These are phyloP conservation scores for Kodamaea jinghongensis DNA, from an alignment of 805 yeast species.

Conservation along the genomic window DNA sequence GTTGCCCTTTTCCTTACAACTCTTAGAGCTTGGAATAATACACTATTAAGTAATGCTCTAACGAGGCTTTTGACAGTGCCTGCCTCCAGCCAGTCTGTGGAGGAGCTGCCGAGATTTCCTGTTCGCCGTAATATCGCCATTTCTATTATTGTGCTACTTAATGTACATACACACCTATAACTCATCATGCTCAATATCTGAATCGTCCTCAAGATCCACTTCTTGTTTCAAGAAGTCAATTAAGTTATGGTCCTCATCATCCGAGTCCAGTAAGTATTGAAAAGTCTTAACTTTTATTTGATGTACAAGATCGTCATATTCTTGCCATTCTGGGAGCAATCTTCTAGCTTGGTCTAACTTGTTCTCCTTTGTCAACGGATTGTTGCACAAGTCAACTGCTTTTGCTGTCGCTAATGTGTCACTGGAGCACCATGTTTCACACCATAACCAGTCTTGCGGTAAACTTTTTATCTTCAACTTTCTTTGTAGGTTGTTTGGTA, in stretches of 20 bases:
- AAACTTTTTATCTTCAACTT: slow-evolving; percentile 65
- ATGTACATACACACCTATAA: too few relatives aligned
- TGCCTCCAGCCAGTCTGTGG: too few relatives aligned
- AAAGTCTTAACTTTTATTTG: slow-evolving; percentile 2
- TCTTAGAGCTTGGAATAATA: too few relatives aligned
- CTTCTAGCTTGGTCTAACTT: slow-evolving; percentile 73
- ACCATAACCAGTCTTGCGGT: slow-evolving; percentile 88
- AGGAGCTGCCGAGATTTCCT: too few relatives aligned
- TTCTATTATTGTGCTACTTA: too few relatives aligned
- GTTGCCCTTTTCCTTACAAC: too few relatives aligned
- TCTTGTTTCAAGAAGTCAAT: too few relatives aligned
- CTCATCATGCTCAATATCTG: slow-evolving; percentile 12
- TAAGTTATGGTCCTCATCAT: too few relatives aligned
- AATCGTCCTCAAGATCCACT: slow-evolving; percentile 8
- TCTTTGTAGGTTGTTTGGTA: slow-evolving; percentile 83
- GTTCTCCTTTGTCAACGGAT: slow-evolving; percentile 78
- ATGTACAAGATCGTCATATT: slow-evolving; percentile 56
- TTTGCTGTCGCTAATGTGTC: slow-evolving; percentile 60
- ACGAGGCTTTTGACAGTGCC: too few relatives aligned
- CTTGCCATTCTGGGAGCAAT: slow-evolving; percentile 75
- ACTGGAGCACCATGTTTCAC: slow-evolving; percentile 88
- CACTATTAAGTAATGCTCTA: too few relatives aligned
- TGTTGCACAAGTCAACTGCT: slow-evolving; percentile 80
- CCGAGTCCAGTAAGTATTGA: neutral
- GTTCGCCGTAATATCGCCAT: too few relatives aligned